These are phyloP conservation scores for Colletotrichum theobromicola DNA, from an alignment of 2,329 filamentous ascomycete genomes.

Conservation along the genomic window DNA sequence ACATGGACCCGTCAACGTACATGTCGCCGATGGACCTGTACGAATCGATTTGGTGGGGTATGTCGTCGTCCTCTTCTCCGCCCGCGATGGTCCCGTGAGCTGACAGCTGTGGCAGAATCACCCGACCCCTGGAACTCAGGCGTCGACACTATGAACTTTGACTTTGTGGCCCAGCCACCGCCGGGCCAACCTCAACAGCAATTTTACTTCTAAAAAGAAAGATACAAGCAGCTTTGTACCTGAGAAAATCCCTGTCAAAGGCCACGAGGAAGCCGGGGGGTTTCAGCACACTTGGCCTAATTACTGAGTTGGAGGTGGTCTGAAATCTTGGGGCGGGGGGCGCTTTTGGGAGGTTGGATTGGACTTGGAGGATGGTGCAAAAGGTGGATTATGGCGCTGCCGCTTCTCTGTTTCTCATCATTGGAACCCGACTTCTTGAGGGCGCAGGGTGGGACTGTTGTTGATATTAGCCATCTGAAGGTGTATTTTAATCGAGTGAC, in stretches of 20 bases:
- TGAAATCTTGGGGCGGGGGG: background rate
- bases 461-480: background rate
- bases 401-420: background rate
- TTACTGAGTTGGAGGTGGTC: background rate
- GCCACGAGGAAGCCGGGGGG: background rate
- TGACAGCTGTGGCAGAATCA: constrained; percentile 47
- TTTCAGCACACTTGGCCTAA: background rate
- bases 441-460: background rate
- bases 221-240: background rate
- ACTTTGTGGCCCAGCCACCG: constrained; percentile 64
- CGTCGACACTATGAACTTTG: constrained; percentile 63
- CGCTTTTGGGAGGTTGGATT: background rate
- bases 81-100: background rate
- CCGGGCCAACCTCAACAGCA: constrained; percentile 62
- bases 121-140: constrained; percentile 64
- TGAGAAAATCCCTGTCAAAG: background rate
- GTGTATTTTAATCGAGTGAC: background rate
- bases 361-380: background rate
- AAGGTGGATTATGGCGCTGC: background rate
- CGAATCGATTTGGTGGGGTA: constrained; percentile 73
- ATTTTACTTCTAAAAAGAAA: constrained; percentile 54
- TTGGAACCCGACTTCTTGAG: background rate
- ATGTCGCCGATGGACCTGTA: constrained; percentile 73
- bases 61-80: constrained; percentile 33
- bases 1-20: constrained; percentile 60